phyloP scores from a whole-genome alignment of 2,329 filamentous ascomycete genomes.

The Pestalotiopsis sp. region DNA sequence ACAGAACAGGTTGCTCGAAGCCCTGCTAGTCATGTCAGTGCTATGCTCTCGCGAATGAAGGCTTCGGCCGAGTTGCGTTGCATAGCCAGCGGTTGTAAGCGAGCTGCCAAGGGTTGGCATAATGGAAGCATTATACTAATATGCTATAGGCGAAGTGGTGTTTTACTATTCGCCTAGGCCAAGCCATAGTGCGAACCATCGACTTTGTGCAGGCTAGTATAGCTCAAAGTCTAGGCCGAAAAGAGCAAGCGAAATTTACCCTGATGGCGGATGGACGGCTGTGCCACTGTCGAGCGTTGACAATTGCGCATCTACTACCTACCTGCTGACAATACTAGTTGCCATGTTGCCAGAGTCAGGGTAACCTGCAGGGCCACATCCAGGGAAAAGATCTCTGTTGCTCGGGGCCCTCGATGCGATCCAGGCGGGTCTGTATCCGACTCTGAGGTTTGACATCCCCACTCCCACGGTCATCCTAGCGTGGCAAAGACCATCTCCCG shows the following conservation, averaged over 20 bases:
- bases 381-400: neutral
- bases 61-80: neutral
- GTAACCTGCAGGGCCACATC: neutral
- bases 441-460: neutral
- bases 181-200: neutral
- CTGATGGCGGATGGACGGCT: neutral
- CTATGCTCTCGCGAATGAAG: neutral
- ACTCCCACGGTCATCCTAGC: slow-evolving; percentile 3
- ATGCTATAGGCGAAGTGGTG: neutral
- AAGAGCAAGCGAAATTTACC: neutral
- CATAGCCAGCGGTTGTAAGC: neutral
- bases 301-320: neutral
- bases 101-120: neutral
- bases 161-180: neutral
- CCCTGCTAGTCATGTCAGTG: neutral
- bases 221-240: neutral
- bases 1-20: neutral
- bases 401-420: neutral
- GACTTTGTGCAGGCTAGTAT: neutral
- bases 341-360: neutral
- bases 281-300: neutral
- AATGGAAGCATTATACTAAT: neutral
- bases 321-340: neutral
- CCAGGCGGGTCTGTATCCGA: neutral
- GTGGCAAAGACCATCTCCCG: slow-evolving; percentile 1